Conservation (phyloP, 257 asterid species). For the Parsonsia alboflavescens region DNA sequence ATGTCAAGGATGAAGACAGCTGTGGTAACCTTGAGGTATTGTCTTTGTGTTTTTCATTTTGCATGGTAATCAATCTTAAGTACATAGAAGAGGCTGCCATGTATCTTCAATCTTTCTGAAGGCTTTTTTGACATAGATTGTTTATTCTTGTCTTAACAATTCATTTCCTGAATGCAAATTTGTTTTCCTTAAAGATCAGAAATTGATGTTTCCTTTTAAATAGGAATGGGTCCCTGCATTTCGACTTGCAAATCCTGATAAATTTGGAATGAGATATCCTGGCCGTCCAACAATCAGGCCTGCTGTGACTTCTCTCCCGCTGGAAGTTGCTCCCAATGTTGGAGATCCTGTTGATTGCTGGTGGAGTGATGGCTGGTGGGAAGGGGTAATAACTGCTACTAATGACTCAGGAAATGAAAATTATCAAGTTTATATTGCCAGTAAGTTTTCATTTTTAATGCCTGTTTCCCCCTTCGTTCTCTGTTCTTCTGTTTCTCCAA, state of each 20-base stretch:
- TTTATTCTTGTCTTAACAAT: background rate
- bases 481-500: background rate
- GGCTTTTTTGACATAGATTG: background rate
- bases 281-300: slow-evolving; percentile 79
- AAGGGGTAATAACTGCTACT: slow-evolving; percentile 58
- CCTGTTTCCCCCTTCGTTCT: background rate
- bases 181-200: background rate
- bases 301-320: slow-evolving; percentile 30
- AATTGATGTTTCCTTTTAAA: slow-evolving; percentile 11
- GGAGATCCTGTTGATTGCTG: slow-evolving; percentile 89
- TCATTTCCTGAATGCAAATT: background rate
- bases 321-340: slow-evolving; percentile 36
- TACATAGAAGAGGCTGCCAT: background rate
- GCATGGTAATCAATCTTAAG: background rate
- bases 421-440: slow-evolving; percentile 67
- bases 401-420: slow-evolving; percentile 33
- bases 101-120: background rate
- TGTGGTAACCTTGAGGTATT: slow-evolving; percentile 73
- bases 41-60: background rate
- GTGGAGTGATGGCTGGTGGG: slow-evolving; percentile 99
- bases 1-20: slow-evolving; percentile 66
- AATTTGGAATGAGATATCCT: slow-evolving; percentile 65
- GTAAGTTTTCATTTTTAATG: slow-evolving; percentile 32
- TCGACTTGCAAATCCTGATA: slow-evolving; percentile 75
- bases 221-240: slow-evolving; percentile 84